phyloP scores from a whole-genome alignment of 2,329 filamentous ascomycete genomes.

The Curvularia spicifera region DNA sequence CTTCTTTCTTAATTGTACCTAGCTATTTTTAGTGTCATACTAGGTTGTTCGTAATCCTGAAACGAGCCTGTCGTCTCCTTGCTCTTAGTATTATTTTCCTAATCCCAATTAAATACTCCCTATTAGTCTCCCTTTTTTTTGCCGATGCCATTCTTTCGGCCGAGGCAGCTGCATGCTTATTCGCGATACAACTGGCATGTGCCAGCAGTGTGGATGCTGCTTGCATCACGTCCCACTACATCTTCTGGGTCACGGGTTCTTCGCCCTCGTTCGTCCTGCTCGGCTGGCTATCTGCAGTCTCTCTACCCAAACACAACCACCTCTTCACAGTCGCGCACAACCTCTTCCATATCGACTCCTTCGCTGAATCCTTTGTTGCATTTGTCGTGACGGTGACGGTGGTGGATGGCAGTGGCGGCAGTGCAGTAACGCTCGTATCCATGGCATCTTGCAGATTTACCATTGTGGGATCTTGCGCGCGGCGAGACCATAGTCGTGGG shows the following conservation, averaged over 20 bases:
- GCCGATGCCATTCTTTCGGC: neutral
- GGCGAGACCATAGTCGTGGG: neutral
- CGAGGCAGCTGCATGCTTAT: neutral
- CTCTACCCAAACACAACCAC: neutral
- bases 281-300: neutral
- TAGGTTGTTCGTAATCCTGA: neutral
- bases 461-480: conserved; percentile 7
- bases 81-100: neutral
- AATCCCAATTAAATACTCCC: neutral
- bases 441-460: conserved; percentile 16
- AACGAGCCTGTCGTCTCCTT: neutral
- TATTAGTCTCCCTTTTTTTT: neutral
- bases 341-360: conserved; percentile 3
- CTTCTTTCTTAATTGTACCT: neutral
- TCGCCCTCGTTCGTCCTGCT: neutral
- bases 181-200: conserved; percentile 1
- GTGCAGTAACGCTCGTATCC: conserved; percentile 20
- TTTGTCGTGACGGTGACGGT: neutral
- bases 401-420: conserved; percentile 4
- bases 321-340: neutral
- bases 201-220: conserved; percentile 10
- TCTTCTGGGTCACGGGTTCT: neutral
- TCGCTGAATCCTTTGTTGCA: neutral
- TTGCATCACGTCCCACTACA: neutral
- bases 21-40: neutral